phyloP scores from a whole-genome alignment of 768 basidiomycete species.

The Lactarius trivialis region DNA sequence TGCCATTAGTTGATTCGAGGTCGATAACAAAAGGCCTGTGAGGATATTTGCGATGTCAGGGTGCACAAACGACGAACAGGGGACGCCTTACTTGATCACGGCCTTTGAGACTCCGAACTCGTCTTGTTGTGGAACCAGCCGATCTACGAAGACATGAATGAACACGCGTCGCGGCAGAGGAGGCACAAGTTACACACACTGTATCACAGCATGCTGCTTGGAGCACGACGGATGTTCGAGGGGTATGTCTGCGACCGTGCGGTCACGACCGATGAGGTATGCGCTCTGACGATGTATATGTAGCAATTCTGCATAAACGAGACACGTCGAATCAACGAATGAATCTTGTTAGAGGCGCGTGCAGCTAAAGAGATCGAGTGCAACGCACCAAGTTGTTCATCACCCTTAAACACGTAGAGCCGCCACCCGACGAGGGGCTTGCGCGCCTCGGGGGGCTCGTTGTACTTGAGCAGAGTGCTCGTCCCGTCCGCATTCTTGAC shows the following conservation, averaged over 20 bases:
- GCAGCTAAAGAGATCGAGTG: not conserved
- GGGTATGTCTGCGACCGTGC: slow-evolving; percentile 76
- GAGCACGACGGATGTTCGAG: slow-evolving; percentile 96
- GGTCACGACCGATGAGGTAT: slow-evolving; percentile 89
- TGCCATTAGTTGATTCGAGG: slow-evolving; percentile 96
- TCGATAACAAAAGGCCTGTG: slow-evolving; percentile 93
- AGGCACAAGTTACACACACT: slow-evolving; percentile 49
- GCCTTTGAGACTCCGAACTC: slow-evolving; percentile 77
- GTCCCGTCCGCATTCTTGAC: slow-evolving; percentile 70
- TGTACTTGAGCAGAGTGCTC: slow-evolving; percentile 87
- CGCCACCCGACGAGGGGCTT: slow-evolving; percentile 89
- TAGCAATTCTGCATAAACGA: slow-evolving; percentile 58
- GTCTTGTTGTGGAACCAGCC: slow-evolving; percentile 79
- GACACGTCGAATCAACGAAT: not conserved
- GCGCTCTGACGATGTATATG: slow-evolving; percentile 93
- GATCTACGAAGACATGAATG: slow-evolving; percentile 41
- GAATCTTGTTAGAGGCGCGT: not conserved
- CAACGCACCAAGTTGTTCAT: slow-evolving; percentile 80
- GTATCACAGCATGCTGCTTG: slow-evolving; percentile 96
- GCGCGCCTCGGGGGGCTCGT: slow-evolving; percentile 96
- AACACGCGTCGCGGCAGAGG: slow-evolving; percentile 1
- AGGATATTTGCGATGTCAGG: not conserved
- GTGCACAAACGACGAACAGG: not conserved
- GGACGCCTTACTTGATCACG: slow-evolving; percentile 67
- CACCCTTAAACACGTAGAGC: slow-evolving; percentile 95